Evolutionary conservation across 2,329 filamentous ascomycete species (phyloP).

Genomic region (Verticillium klebahnii): DNA sequence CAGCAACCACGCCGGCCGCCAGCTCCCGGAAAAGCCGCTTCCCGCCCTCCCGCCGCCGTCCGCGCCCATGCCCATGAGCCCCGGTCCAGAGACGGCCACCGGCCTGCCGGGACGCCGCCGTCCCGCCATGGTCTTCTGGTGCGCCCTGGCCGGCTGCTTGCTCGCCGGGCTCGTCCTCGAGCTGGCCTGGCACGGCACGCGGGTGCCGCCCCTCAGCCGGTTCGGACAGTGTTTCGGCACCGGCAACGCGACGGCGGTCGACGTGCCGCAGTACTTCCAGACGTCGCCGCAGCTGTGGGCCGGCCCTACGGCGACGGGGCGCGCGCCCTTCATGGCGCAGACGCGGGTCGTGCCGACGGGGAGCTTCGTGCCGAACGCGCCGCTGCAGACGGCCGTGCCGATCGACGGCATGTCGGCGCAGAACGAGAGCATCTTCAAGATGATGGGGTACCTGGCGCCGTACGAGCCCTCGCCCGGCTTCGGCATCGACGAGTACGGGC

Average conservation of each 20-base stretch:
- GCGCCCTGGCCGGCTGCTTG: constrained; percentile 25
- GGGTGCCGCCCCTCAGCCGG: constrained; percentile 5
- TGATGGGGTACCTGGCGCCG: constrained; percentile 65
- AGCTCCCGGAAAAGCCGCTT: constrained; percentile 10
- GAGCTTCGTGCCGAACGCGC: constrained; percentile 63
- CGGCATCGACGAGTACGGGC: constrained; percentile 66
- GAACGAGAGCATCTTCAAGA: constrained; percentile 63
- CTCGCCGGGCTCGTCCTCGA: constrained; percentile 32
- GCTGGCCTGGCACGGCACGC: constrained; percentile 16
- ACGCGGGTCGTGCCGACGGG: constrained; percentile 63
- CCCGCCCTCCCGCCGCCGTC: constrained; percentile 9
- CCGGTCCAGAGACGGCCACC: not conserved
- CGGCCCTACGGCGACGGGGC: constrained; percentile 67
- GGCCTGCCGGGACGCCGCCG: constrained; percentile 5
- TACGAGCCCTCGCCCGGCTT: constrained; percentile 71
- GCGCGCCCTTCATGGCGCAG: constrained; percentile 65
- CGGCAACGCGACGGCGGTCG: constrained; percentile 21
- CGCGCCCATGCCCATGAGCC: not conserved
- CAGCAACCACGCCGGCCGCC: not conserved
- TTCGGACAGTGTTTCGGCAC: constrained; percentile 15
- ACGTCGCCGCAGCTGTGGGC: constrained; percentile 55
- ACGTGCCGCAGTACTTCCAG: constrained; percentile 60
- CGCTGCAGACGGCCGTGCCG: constrained; percentile 66
- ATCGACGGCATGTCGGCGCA: constrained; percentile 53
- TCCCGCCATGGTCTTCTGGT: constrained; percentile 15